Percentiles rank a stretch among this genome's conserved stretches.
These are phyloP conservation scores for Tetracentron sinense DNA, from an alignment of 164 flowering plant genomes.

Conservation along the genomic window DNA sequence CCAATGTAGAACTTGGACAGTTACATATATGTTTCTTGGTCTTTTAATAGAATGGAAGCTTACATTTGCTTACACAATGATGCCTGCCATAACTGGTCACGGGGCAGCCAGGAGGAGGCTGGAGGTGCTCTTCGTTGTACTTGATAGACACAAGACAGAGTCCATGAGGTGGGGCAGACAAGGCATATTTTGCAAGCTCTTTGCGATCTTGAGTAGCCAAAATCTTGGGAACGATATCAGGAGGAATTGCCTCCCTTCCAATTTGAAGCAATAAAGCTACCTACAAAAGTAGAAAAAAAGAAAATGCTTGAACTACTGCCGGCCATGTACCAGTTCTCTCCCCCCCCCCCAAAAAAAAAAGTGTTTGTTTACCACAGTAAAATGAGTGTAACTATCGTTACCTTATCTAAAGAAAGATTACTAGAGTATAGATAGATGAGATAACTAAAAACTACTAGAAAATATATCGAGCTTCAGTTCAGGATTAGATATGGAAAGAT, in stretches of 20 bases:
- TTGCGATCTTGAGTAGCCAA: slow-evolving; percentile 63
- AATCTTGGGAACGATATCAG: slow-evolving; percentile 67
- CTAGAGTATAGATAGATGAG: not conserved
- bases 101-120: slow-evolving; percentile 50
- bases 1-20: not conserved
- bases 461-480: not conserved
- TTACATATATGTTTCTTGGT: not conserved
- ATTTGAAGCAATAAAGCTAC: slow-evolving; percentile 79
- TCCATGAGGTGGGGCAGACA: slow-evolving; percentile 75
- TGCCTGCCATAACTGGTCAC: slow-evolving; percentile 62
- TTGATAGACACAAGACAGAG: slow-evolving; percentile 58
- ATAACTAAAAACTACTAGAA: not conserved
- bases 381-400: not conserved
- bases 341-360: not conserved
- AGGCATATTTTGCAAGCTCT: slow-evolving; percentile 70
- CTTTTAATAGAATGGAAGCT: slow-evolving; percentile 53
- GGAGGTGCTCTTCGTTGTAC: slow-evolving; percentile 55
- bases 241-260: slow-evolving; percentile 82
- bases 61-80: slow-evolving; percentile 56
- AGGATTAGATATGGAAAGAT: not conserved
- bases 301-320: slow-evolving; percentile 1
- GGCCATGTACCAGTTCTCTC: not conserved
- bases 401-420: not conserved
- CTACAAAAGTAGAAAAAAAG: slow-evolving; percentile 31
- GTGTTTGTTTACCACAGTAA: not conserved